These are phyloP conservation scores for Amaranthus tricolor DNA, from an alignment of 179 eudicot species.

Conservation along the genomic window DNA sequence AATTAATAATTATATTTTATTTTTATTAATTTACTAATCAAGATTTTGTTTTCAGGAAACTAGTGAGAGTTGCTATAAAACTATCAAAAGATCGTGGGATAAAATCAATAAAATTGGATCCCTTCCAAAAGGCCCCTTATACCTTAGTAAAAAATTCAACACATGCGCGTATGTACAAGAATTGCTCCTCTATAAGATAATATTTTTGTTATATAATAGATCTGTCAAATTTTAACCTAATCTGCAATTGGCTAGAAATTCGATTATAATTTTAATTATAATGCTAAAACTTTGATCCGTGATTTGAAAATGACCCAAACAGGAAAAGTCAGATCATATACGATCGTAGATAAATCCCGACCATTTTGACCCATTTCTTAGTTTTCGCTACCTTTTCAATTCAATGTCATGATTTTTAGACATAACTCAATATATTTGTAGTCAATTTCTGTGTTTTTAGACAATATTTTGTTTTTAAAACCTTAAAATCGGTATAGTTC, in stretches of 20 bases:
- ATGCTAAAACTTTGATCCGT: neutral
- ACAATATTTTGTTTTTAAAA: too few species aligned
- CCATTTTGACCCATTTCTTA: too few species aligned
- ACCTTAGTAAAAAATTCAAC: conserved; percentile 38
- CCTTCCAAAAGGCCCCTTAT: conserved; percentile 36
- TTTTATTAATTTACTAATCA: neutral
- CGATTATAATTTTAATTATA: too few species aligned
- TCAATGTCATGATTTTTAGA: too few species aligned
- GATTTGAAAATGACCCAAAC: neutral
- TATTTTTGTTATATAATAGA: neutral
- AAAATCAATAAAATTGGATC: conserved; percentile 42
- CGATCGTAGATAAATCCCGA: too few species aligned
- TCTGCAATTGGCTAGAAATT: too few species aligned
- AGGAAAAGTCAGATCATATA: neutral
- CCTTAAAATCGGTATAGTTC: too few species aligned
- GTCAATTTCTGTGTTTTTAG: too few species aligned
- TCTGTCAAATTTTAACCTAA: neutral
- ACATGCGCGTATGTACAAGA: conserved; percentile 41
- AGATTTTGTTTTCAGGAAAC: conserved; percentile 26
- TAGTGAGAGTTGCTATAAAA: conserved; percentile 41
- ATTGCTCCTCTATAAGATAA: neutral
- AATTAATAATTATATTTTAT: too few species aligned
- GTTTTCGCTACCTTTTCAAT: too few species aligned
- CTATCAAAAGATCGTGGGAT: conserved; percentile 46
- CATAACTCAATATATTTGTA: too few species aligned